These are phyloP conservation scores for Colletotrichum abscissum DNA, from an alignment of 2,329 filamentous ascomycete species.

Conservation along the genomic window DNA sequence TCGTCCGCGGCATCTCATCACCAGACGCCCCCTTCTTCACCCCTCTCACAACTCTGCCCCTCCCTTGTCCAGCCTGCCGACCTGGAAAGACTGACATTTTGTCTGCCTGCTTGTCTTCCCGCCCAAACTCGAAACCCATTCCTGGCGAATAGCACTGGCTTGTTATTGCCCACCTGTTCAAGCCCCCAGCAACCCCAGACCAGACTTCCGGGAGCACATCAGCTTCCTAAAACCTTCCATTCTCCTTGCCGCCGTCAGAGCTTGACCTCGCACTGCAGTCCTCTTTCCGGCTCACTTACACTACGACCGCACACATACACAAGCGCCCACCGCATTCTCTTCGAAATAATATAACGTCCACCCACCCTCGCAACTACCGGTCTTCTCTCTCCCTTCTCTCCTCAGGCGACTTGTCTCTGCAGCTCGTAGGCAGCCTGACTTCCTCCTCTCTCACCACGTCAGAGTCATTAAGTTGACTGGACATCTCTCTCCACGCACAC, in stretches of 20 bases:
- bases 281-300: constrained; percentile 30
- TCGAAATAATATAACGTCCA: constrained; percentile 49
- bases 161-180: constrained; percentile 34
- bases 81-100: constrained; percentile 15
- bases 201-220: constrained; percentile 32
- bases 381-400: constrained; percentile 39
- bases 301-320: constrained; percentile 34
- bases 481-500: constrained; percentile 35
- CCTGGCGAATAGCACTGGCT: constrained; percentile 26
- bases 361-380: constrained; percentile 48
- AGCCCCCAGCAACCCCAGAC: constrained; percentile 35
- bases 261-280: constrained; percentile 32
- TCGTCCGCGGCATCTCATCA: constrained; percentile 22
- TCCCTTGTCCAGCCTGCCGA: constrained; percentile 26
- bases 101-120: constrained; percentile 29
- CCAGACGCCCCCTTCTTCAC: constrained; percentile 21
- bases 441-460: constrained; percentile 46
- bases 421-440: constrained; percentile 46
- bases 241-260: constrained; percentile 36
- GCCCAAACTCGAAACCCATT: constrained; percentile 23
- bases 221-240: constrained; percentile 20
- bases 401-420: constrained; percentile 52
- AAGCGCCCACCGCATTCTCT: constrained; percentile 45
- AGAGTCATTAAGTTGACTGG: constrained; percentile 61
- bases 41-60: constrained; percentile 26